phyloP scores from a whole-genome alignment of 2,329 filamentous ascomycete species.

The Byssoonygena ceratinophila region DNA sequence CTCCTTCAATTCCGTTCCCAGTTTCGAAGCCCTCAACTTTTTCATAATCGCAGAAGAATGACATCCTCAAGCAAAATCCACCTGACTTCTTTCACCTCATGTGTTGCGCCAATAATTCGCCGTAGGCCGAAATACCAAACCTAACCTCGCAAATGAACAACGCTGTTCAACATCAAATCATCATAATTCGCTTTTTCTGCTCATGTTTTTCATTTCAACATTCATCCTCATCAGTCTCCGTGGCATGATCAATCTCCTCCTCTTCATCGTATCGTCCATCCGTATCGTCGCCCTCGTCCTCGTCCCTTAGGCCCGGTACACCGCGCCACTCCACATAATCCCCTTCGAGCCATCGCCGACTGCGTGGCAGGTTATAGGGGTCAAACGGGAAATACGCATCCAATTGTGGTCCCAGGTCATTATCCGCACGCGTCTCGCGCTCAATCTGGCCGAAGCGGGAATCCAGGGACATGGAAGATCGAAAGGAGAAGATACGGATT shows the following conservation, averaged over 20 bases:
- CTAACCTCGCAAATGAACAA: not conserved
- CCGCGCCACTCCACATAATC: constrained; percentile 75
- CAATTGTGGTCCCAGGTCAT: constrained; percentile 71
- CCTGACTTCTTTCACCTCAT: no score
- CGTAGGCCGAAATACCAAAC: no score
- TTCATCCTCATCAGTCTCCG: constrained; percentile 27
- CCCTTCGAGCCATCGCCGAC: constrained; percentile 74
- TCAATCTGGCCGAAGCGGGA: constrained; percentile 36
- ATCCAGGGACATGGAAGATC: constrained; percentile 27
- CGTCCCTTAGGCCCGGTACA: constrained; percentile 57
- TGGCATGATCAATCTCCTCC: constrained; percentile 27
- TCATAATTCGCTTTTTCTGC: no score
- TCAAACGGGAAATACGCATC: constrained; percentile 97
- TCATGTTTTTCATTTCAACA: not conserved
- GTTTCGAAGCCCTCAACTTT: no score
- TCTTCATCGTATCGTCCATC: constrained; percentile 24
- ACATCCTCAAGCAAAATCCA: no score
- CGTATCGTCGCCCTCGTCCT: constrained; percentile 46
- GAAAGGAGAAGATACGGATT: constrained; percentile 63
- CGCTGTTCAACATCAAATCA: not conserved
- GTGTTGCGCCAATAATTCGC: no score
- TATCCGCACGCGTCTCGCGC: constrained; percentile 48
- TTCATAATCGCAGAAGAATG: no score
- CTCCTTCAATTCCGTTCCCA: no score
- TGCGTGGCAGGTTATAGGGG: constrained; percentile 80